phyloP scores from a whole-genome alignment of 2,329 filamentous ascomycete genomes.

The Fusarium kyushuense region DNA sequence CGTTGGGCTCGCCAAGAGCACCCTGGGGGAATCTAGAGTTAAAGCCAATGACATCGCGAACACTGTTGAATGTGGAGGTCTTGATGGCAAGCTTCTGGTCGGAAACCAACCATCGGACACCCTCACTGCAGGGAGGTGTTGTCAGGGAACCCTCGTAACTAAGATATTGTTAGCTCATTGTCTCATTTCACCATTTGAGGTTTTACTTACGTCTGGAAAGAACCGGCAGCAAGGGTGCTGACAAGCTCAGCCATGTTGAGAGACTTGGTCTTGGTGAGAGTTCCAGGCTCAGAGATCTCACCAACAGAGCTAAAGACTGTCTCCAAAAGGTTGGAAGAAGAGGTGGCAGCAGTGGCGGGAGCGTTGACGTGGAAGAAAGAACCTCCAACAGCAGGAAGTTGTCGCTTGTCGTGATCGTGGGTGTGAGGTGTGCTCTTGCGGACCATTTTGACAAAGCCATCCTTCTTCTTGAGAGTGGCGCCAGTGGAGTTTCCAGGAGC shows the following conservation, averaged over 20 bases:
- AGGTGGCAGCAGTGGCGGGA: conserved; percentile 10
- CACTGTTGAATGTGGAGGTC: conserved; percentile 45
- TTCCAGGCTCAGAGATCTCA: conserved; percentile 56
- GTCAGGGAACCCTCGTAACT: conserved; percentile 69
- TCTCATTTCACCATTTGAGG: fast-evolving
- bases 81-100: conserved; percentile 61
- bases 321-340: conserved; percentile 49
- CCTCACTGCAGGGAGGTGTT: conserved; percentile 71
- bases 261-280: conserved; percentile 51
- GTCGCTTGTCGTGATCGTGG: conserved; percentile 10
- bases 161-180: background rate
- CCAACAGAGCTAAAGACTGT: conserved; percentile 52
- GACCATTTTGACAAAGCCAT: conserved; percentile 12
- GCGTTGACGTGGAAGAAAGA: conserved; percentile 23
- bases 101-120: conserved; percentile 66
- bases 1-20: conserved; percentile 26
- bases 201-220: conserved; percentile 48
- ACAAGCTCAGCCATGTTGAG: conserved; percentile 60
- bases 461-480: background rate
- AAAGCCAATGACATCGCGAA: conserved; percentile 30
- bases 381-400: conserved; percentile 19
- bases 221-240: conserved; percentile 47
- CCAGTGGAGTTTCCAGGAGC: conserved; percentile 11
- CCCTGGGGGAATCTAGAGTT: conserved; percentile 32
- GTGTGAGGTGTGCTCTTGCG: conserved; percentile 4